These are phyloP conservation scores for Fusarium xyrophilum DNA, from an alignment of 2,329 filamentous ascomycete genomes.

Conservation along the genomic window DNA sequence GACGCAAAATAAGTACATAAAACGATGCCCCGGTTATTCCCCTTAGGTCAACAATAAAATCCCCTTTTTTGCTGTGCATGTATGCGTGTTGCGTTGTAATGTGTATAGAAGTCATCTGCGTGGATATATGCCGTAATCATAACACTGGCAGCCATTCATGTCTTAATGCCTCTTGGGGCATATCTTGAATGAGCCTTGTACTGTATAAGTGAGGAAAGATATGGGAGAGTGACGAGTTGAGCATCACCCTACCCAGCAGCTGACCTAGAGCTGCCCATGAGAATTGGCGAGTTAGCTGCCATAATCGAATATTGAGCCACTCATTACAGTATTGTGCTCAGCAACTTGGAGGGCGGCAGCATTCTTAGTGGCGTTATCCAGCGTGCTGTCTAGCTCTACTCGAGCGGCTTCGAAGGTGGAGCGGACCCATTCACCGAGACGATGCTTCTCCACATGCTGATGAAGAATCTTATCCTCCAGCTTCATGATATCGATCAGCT, in stretches of 20 bases:
- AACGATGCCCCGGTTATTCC: slow-evolving; percentile 16
- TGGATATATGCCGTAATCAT: slow-evolving; percentile 11
- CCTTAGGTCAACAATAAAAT: slow-evolving; percentile 23
- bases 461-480: slow-evolving; percentile 73
- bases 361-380: slow-evolving; percentile 44
- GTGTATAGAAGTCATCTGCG: slow-evolving; percentile 1
- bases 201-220: slow-evolving; percentile 17
- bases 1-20: slow-evolving; percentile 14
- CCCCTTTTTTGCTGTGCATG: slow-evolving; percentile 18
- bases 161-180: not conserved
- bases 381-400: slow-evolving; percentile 43
- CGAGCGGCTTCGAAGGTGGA: slow-evolving; percentile 50
- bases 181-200: slow-evolving; percentile 3
- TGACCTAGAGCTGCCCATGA: slow-evolving; percentile 1
- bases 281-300: slow-evolving; percentile 14
- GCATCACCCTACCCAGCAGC: not conserved
- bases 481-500: slow-evolving; percentile 74
- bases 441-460: slow-evolving; percentile 69
- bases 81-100: slow-evolving; percentile 13
- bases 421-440: slow-evolving; percentile 72
- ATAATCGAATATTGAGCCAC: slow-evolving; percentile 33
- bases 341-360: slow-evolving; percentile 1
- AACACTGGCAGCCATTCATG: slow-evolving; percentile 1
- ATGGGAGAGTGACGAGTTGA: not conserved
- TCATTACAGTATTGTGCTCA: slow-evolving; percentile 10